Percentiles rank a stretch among this genome's conserved stretches.
Conservation (phyloP, 257 asterid species). For the Thymus quinquecostatus region DNA sequence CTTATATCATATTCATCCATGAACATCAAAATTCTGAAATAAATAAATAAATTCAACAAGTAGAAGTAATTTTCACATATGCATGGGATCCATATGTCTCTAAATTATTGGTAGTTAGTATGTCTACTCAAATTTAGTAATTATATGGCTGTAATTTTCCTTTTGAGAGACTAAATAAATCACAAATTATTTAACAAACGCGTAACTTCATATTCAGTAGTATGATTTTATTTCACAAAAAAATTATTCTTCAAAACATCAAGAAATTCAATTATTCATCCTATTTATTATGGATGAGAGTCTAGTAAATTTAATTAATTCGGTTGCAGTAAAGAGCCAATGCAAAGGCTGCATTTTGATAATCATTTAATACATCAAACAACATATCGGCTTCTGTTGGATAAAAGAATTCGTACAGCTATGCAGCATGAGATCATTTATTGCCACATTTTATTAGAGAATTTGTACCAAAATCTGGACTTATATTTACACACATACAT, state of each 20-base stretch:
- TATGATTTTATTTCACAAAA: no score
- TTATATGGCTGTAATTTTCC: neutral
- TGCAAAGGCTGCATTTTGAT: neutral
- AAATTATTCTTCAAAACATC: no score
- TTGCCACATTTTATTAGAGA: neutral
- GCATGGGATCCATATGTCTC: neutral
- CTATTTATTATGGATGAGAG: no score
- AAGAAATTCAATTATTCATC: no score
- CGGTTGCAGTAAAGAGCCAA: neutral
- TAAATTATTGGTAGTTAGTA: slow-evolving; percentile 2
- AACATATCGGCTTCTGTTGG: neutral
- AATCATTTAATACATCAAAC: neutral
- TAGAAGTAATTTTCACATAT: neutral
- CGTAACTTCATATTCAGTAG: no score
- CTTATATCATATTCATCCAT: neutral
- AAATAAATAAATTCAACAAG: neutral
- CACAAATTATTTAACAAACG: neutral
- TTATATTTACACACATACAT: neutral
- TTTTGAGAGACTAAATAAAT: neutral
- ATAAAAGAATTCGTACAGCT: neutral
- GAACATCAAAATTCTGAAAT: neutral
- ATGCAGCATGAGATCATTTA: slow-evolving; percentile 5
- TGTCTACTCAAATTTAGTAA: neutral
- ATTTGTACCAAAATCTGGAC: neutral
- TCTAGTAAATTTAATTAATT: neutral